phyloP scores from a whole-genome alignment of 78 protist genomes.

The Isochrysis galbana region DNA sequence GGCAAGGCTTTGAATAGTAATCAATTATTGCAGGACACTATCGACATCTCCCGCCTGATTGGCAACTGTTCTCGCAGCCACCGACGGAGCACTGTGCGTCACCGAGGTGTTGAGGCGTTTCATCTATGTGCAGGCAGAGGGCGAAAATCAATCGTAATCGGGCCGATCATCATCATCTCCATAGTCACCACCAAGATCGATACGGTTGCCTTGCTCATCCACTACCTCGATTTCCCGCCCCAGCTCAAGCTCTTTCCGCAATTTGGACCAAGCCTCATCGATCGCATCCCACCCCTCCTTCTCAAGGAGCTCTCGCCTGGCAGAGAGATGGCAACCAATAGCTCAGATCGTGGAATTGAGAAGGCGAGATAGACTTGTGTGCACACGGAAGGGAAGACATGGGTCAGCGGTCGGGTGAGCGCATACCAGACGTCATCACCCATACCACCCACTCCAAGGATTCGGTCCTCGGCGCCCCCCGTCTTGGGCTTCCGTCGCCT shows the following conservation, averaged over 20 bases:
- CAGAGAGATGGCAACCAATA: neutral
- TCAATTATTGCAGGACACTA: too few relatives aligned
- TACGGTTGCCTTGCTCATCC: neutral
- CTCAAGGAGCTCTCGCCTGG: neutral
- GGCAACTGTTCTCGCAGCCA: too few relatives aligned
- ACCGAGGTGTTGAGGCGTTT: too few relatives aligned
- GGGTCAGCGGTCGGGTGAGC: too few relatives aligned
- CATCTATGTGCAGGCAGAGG: too few relatives aligned
- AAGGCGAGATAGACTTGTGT: too few relatives aligned
- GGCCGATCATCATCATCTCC: neutral
- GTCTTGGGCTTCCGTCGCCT: neutral
- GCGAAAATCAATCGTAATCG: neutral
- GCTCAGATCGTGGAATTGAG: neutral
- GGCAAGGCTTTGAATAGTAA: too few relatives aligned
- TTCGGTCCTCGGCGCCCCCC: neutral
- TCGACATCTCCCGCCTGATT: too few relatives aligned
- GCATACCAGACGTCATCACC: neutral
- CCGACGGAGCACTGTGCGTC: too few relatives aligned
- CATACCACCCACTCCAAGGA: neutral
- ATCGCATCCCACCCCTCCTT: neutral
- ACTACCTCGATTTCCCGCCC: neutral
- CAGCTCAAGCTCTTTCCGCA: neutral
- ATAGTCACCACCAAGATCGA: neutral
- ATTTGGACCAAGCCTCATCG: neutral
- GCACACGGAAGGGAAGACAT: too few relatives aligned